Conservation (phyloP, 768 basidiomycete genomes). For the Psilocybe cyanescens region DNA sequence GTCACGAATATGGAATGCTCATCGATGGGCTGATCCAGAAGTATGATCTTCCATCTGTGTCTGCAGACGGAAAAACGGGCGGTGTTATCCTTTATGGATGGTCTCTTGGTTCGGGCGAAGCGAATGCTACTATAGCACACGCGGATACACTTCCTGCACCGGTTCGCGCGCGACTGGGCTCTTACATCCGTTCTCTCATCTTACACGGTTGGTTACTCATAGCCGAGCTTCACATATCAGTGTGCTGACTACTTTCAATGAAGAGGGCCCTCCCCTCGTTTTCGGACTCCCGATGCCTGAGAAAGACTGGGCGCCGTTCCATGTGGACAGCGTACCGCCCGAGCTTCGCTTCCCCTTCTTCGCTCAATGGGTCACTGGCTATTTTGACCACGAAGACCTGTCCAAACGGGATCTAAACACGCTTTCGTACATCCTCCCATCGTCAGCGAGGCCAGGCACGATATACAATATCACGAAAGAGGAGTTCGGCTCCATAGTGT, state of each 20-base stretch:
- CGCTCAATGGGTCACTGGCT: background rate
- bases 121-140: background rate
- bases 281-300: background rate
- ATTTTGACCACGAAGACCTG: slow-evolving; percentile 2
- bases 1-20: background rate
- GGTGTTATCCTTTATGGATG: background rate
- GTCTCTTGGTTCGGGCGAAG: background rate
- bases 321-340: background rate
- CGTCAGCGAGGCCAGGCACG: background rate
- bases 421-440: slow-evolving; percentile 1
- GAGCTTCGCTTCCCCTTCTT: background rate
- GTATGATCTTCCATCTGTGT: background rate
- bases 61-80: background rate
- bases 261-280: background rate
- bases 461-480: slow-evolving; percentile 3
- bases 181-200: background rate
- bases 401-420: background rate
- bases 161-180: background rate
- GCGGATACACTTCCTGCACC: background rate
- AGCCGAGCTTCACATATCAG: background rate
- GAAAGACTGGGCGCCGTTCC: background rate
- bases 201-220: background rate
- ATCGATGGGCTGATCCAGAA: background rate
- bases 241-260: background rate
- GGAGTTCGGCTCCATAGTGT: background rate